Evolutionary conservation across 495 filamentous ascomycete genomes (phyloP), one percentile per base, ranked within the genome.

Genomic region (Aspergillus steynii): DNA sequence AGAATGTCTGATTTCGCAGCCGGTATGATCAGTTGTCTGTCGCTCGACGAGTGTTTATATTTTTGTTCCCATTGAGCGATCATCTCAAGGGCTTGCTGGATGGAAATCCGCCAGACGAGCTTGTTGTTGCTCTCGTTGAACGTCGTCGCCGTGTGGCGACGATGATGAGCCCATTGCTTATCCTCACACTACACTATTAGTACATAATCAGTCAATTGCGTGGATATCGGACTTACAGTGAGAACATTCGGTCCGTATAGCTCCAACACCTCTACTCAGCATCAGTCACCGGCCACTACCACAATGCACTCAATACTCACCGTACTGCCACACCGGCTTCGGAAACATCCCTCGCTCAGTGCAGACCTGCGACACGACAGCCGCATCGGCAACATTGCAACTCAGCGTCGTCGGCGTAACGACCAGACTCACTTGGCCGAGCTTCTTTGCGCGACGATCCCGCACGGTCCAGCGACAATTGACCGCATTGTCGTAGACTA

Each of bases 121-220:
- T 59, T 58, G 53, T 78, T 82, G 62, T 76, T 81, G 53, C 74
- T 76, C 60, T 85, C 80, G 47, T 77, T 81, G 68, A 84, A 83
- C 9, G 72, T 71, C 0, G 63, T 56, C 3, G 71, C 67, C 1
- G 76, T 71, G 8, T 78, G 59, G 53, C 78, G 82, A 15, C 81
- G 72, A 54, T 82, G 78, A 25, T 65, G 73, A 20, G 75, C 71
- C 81, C 82, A 85, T n/a, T 76, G 59, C 15, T 67, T 29, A 25
- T 71, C 75, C 31, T 80, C 73, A 20, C 67, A 68, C 65, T 78
- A 20, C 20, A 20, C 20, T 20, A 20, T 20, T 20, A 20, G 20
- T 20, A 20, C 20, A 20, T 20, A 20, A 20, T 20, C 20, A 20
- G 20, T 20, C 20, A 20, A 20, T 20, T 20, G 4, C 28, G 26